These are phyloP conservation scores for rapeseed (Brassica napus) DNA, from an alignment of 345 rosid genomes.

Conservation along the genomic window DNA sequence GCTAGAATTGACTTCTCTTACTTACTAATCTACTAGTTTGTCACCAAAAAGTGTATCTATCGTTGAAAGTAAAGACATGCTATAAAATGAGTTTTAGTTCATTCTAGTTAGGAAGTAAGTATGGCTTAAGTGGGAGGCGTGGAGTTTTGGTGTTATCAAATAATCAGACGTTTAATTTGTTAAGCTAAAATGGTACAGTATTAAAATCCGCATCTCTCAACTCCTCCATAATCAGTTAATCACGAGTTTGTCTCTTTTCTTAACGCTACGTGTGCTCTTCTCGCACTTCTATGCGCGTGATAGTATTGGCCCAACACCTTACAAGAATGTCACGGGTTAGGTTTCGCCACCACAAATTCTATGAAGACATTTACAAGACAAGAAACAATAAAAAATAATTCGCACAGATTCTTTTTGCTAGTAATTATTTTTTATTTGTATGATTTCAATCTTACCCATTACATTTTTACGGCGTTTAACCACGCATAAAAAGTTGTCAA, in stretches of 20 bases:
- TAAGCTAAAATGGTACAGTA: background rate
- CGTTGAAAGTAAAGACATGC: background rate
- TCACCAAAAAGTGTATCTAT: background rate
- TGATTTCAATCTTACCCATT: background rate
- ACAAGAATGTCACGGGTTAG: conserved; percentile 31
- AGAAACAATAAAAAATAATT: background rate
- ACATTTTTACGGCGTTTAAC: conserved; percentile 5
- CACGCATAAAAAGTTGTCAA: background rate
- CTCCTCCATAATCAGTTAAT: background rate
- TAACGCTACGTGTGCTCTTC: conserved; percentile 18
- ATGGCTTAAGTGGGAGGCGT: background rate
- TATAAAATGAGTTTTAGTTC: background rate
- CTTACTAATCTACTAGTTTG: background rate
- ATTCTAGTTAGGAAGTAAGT: background rate
- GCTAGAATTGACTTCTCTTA: background rate
- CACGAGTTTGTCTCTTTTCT: background rate
- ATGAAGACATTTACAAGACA: background rate
- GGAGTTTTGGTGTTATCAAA: background rate
- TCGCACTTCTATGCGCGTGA: conserved; percentile 12
- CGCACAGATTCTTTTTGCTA: background rate
- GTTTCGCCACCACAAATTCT: conserved; percentile 38
- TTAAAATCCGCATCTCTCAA: background rate
- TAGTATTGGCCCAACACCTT: conserved; percentile 9
- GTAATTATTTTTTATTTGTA: background rate
- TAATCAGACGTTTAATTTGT: background rate